Base-by-base conservation (phyloP, 371 early-diverging fungal species). In the Mucor racemosus region DNA sequence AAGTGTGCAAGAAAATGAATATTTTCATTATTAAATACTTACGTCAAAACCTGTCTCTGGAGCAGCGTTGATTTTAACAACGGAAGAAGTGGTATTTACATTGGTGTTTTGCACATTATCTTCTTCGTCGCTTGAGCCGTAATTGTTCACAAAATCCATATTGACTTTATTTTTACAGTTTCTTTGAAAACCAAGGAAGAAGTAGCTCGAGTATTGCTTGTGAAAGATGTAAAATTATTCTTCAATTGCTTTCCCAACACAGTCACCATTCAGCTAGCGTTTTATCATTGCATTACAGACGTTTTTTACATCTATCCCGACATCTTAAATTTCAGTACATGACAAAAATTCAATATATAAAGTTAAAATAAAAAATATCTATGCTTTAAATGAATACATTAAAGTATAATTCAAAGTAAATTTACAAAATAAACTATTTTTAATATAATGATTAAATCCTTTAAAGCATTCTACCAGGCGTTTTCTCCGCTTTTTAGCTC, bases 41-140 rank as follows among this genome's bases (percentile, higher is more conserved):
- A 92, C 91, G 82, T 90, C 88, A 46, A 88, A 84, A 31, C 88
- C 89, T 58, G 92, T 90, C 57, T 91, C 89, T 2, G 94, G 94
- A 38, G 93, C 91, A 14, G 86, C 73, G 67, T 92, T 88, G 33
- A 92, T 78, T 38, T 76, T 41, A 3, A 69, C 50, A 3, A 35
- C 14, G 5, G 62, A 53, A 35, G 65, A 41, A 40, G 62, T 64
- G 66, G 70, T 71, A 15, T 64, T 56, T 41, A 60, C 44, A 41
- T 63, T 68, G 61, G 67, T 71, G 11, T 57, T 21, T 7, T 57
- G 46, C 15, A 64, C 44, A 7, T 73, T 62, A 38, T 79, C 85
- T 59, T 86, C 86, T 58, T 80, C 79, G 63, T 87, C 88, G 58
- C 84, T 84, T 4, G 86, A 86, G 53, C 82, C 86, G 72, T 87